Base-by-base conservation (phyloP, 139 green algal genomes). In the Asterochloris erici region DNA sequence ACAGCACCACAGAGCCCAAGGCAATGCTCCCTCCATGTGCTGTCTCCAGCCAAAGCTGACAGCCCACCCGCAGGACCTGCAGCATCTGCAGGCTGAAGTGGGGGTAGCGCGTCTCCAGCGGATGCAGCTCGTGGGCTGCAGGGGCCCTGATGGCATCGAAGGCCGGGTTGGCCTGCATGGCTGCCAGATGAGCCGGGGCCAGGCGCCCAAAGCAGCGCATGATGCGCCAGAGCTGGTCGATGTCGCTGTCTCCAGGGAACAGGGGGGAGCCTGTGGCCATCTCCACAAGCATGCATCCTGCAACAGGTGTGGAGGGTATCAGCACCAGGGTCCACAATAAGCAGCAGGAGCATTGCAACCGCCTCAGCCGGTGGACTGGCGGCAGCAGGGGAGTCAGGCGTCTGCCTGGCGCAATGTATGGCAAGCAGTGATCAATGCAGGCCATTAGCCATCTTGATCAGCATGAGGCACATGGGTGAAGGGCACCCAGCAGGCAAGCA, bases 141-240 rank as follows among this genome's bases (percentile, higher is more conserved):
- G 76, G 76, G 11, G 68, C 61, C 47, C 54, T 80, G 14, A 80
- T 47, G 11, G 21, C 12, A 38, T 61, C 76, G 14, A 69, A 27
- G 54, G 29, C 19, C 68, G 76, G 60, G 61, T 38, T 69, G 29
- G 13, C 12, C 13, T 70, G 73, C 66, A 92, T 82, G 60, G 83
- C 75, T 27, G 82, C 69, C 68, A 74, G 69, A 74, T 93, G 87
- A 62, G 70, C 14, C 10, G 68, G n/a, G 1, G 86, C 85, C 27
- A 96, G 86, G 17, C 70, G 71, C 0, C 90, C 89, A 29, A 92
- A 73, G 38, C 78, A 79, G 47, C 81, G 79, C 47, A 91, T 90
- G 23, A 98, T 92, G 19, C 94, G 92, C 90, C 95, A 97, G 63
- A 98, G 90, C 90, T 97, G 93, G 83, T 97, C 94, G 19, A 98